Base-by-base conservation (phyloP, 192 early-diverging fungal genomes). In the Backusella macrospora region DNA sequence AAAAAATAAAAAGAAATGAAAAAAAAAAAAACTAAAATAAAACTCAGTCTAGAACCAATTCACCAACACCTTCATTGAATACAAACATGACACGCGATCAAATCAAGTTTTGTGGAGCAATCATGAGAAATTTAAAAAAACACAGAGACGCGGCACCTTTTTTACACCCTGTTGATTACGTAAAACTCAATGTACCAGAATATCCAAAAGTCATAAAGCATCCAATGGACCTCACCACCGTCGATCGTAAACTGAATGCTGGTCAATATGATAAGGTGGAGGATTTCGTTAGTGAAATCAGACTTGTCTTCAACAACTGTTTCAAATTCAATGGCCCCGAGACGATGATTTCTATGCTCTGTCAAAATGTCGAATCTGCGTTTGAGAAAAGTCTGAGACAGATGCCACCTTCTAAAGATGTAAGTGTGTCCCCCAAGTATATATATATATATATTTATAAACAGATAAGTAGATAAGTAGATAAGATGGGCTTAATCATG, bases 121-220 rank as follows among this genome's bases (percentile, higher is more conserved):
- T 95, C 72, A 78, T 97, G 34, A 87, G 87, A 39, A 84, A 87
- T 7, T 79, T 96, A 43, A 94, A 94, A 70, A 86, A 89, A 55
- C 90, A 95, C 69, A 91, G 93, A 72, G 93, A 95, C 63, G 92
- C 94, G 5, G 86, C 84, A 9, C 90, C 92, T n/a, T 99, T 99
- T 78, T 84, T 95, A 34, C 77, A 90, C 59, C 94, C 93, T 0
- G 94, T 95, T 26, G 94, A 95, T 73, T 82, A 85, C 48, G 87
- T 93, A 29, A 86, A 85, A 52, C 85, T 94, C 26, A 92, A 90
- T 38, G 92, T 95, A 23, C 93, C 93, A 0, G 92, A 95, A 78
- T 95, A 95, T 70, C 84, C 82, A 8, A 82, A 81, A 9, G 86
- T 94, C 40, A 86, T 95, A 68, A 92, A 89, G 67, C 71, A 85